Conservation (phyloP, 169 alveolate species). For the Plasmodium inui region DNA sequence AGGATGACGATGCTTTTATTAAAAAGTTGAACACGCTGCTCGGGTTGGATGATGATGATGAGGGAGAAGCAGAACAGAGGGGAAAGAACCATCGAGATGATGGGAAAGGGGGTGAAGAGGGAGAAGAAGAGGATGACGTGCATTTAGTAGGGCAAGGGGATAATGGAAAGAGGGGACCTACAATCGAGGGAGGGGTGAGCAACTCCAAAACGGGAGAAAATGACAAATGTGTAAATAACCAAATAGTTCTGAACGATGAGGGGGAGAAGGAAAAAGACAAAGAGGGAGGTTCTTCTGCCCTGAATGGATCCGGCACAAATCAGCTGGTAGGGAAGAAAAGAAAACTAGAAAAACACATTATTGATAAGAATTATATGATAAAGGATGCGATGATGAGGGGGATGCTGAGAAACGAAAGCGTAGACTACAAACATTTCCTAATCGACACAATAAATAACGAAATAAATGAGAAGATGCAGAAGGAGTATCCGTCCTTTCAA, state of each 20-base stretch:
- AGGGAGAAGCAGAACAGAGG: background rate
- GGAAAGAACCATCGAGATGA: background rate
- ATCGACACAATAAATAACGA: conserved; percentile 68
- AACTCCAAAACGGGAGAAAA: background rate
- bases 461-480: conserved; percentile 67
- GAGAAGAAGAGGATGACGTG: background rate
- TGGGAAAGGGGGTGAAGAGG: background rate
- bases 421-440: conserved; percentile 63
- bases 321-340: conserved; percentile 30
- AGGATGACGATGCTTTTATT: conserved; percentile 72
- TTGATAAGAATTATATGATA: conserved; percentile 64
- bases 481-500: conserved; percentile 44
- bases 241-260: background rate
- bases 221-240: background rate
- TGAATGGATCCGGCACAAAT: background rate
- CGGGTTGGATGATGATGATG: conserved; percentile 63
- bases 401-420: conserved; percentile 55
- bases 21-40: conserved; percentile 57
- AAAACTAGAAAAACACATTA: conserved; percentile 60
- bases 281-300: background rate
- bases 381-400: conserved; percentile 42
- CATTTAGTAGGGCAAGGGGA: background rate
- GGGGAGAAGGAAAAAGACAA: background rate
- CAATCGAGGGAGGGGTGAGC: background rate
- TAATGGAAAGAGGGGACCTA: background rate